Conservation (phyloP, 345 rosid genomes). For the Gossypium anomalum region DNA sequence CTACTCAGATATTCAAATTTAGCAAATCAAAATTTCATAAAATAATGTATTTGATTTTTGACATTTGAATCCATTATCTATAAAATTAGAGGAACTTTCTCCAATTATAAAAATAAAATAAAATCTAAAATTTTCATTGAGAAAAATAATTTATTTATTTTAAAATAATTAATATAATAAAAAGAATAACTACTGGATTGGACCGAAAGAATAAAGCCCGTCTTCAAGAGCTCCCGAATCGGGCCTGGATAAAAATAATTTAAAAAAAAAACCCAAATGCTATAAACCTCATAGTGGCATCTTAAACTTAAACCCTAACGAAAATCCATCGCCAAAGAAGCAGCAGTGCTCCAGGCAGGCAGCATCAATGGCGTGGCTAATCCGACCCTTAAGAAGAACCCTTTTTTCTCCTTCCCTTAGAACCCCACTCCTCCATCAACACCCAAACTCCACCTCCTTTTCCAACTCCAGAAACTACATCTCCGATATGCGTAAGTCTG, state of each 20-base stretch:
- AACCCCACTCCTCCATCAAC: slow-evolving; percentile 16
- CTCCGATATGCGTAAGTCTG: slow-evolving; percentile 76
- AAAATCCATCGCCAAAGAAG: background rate
- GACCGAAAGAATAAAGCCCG: background rate
- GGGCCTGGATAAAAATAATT: background rate
- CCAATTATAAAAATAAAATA: no score
- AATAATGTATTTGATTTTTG: no score
- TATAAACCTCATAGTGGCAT: background rate
- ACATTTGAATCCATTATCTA: no score
- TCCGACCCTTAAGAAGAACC: slow-evolving; percentile 31
- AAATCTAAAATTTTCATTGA: no score
- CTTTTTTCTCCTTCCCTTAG: slow-evolving; percentile 16
- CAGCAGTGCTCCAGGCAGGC: background rate
- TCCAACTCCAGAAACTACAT: slow-evolving; percentile 42
- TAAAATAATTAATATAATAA: background rate
- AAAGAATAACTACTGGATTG: background rate
- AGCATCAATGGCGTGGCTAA: slow-evolving; percentile 37
- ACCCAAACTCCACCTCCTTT: slow-evolving; percentile 2
- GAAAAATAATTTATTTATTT: no score
- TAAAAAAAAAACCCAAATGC: background rate
- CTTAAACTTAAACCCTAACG: slow-evolving; percentile 15
- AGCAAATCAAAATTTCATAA: no score
- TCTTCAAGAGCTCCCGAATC: background rate
- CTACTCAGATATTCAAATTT: no score
- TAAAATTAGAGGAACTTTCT: no score